Evolutionary conservation across 1,139 yeast species (phyloP), one percentile per base, ranked within the genome.

Genomic region (Waltiozyma sp.): DNA sequence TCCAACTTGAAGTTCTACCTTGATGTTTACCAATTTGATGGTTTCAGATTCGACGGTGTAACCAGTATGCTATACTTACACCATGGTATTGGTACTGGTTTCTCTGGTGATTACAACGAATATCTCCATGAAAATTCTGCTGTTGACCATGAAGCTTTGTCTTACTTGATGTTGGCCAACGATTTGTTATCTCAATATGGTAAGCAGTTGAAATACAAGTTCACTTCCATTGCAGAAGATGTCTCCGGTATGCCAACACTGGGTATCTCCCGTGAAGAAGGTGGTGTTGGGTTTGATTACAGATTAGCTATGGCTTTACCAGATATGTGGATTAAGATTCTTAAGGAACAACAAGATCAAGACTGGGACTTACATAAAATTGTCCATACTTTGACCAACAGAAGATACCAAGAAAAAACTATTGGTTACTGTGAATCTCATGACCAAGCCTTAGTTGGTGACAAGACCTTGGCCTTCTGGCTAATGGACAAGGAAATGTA

Each of bases 401-500:
- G 98, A 56, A 76, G 98, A 53, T 79, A 88, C 61, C 79, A 80
- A 37, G 98, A 91, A 62, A 80, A 79, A 56, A 89, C 96, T 45
- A 85, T 91, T 52, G 83, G 94, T 7, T 91, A 91, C 59, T 86
- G 95, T 52, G 98, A 91, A 64, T 83, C 95, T 16, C 98, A 91
- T 58, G 98, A 91, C 61, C 98, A 91, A 65, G 97, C 97, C 2
- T 71, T 91, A 43, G 98, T 91, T 18, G 98, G 98, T 39, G 98
- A 91, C 61, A 91, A 91, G 63, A 87, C 96, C 1, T 66, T 91
- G 49, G 97, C 97, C 0, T 91, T 91, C 59, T 91, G 98, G 98
- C 71, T 91, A 47, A 91, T 91, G 97, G 98, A 91, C 64, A 88
- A 91, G 50, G 95, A 89, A 53, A 88, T 91, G 98, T 91, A 91